phyloP scores from a whole-genome alignment of 2,329 filamentous ascomycete species.

The Cladosporium cucumerinum region DNA sequence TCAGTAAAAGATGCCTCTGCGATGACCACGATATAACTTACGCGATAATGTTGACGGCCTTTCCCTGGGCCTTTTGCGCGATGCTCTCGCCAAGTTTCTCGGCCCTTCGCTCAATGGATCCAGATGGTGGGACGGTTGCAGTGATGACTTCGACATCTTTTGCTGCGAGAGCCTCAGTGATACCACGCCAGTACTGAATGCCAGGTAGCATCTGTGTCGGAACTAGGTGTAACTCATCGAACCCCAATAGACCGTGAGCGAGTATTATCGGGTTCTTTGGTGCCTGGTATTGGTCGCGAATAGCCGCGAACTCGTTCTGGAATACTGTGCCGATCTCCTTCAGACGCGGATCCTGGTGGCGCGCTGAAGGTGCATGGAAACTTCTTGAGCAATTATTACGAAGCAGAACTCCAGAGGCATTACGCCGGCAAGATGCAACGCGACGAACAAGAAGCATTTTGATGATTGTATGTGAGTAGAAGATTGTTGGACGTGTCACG shows the following conservation, averaged over 20 bases:
- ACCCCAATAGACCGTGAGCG: conserved; percentile 64
- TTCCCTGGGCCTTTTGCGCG: conserved; percentile 50
- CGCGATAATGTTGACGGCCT: conserved; percentile 63
- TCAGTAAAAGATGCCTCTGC: not conserved
- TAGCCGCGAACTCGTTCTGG: conserved; percentile 57
- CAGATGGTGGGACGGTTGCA: conserved; percentile 57
- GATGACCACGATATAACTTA: conserved; percentile 37
- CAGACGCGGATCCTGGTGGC: conserved; percentile 25
- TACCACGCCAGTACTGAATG: conserved; percentile 63
- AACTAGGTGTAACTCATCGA: conserved; percentile 56
- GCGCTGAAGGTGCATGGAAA: conserved; percentile 9
- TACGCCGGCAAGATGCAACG: conserved; percentile 18
- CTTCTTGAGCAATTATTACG: not conserved
- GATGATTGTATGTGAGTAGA: not conserved
- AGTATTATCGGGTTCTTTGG: conserved; percentile 59
- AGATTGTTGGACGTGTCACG: not conserved
- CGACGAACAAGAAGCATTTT: conserved; percentile 18
- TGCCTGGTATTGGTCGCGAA: conserved; percentile 54
- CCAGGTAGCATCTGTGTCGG: conserved; percentile 52
- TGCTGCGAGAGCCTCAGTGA: conserved; percentile 54
- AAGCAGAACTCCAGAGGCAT: not conserved
- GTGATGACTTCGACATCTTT: conserved; percentile 61
- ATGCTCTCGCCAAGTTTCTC: conserved; percentile 53
- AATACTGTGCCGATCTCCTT: conserved; percentile 22
- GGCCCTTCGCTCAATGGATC: conserved; percentile 57